Conservation (phyloP, 805 yeast species). For the Pichia exigua region DNA sequence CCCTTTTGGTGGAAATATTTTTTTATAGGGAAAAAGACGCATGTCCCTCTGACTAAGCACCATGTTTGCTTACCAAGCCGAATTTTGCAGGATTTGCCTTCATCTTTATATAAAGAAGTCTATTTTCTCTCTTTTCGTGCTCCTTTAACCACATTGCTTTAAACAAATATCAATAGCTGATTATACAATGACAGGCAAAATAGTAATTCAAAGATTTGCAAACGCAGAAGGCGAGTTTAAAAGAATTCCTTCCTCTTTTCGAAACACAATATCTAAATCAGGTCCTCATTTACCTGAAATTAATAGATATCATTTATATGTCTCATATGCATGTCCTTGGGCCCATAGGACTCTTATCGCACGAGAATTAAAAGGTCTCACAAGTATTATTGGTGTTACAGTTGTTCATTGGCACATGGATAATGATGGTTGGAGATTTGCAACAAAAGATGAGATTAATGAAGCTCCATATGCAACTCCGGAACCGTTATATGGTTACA, state of each 20-base stretch:
- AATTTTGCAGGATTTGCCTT: neutral
- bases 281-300: slow-evolving; percentile 69
- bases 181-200: slow-evolving; percentile 3
- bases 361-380: slow-evolving; percentile 65
- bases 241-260: slow-evolving; percentile 44
- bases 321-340: slow-evolving; percentile 92
- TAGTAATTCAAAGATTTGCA: slow-evolving; percentile 43
- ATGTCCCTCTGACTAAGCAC: neutral
- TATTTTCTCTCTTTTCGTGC: neutral
- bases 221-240: slow-evolving; percentile 47
- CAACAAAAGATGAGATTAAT: slow-evolving; percentile 34
- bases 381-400: slow-evolving; percentile 53
- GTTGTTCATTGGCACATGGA: slow-evolving; percentile 93
- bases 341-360: slow-evolving; percentile 80
- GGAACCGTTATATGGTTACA: slow-evolving; percentile 53
- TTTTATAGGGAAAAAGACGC: no score
- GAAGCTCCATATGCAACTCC: slow-evolving; percentile 37
- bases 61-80: neutral
- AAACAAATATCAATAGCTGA: neutral
- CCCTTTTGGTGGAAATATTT: no score
- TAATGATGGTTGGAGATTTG: slow-evolving; percentile 82
- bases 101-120: neutral
- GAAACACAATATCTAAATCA: slow-evolving; percentile 49
- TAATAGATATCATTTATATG: slow-evolving; percentile 80
- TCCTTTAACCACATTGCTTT: neutral